A percentile compares a stretch with the other conserved stretches of the same genome.
These are phyloP conservation scores for Mortierella sp. DNA, from an alignment of 371 early-diverging fungal genomes.

Conservation along the genomic window DNA sequence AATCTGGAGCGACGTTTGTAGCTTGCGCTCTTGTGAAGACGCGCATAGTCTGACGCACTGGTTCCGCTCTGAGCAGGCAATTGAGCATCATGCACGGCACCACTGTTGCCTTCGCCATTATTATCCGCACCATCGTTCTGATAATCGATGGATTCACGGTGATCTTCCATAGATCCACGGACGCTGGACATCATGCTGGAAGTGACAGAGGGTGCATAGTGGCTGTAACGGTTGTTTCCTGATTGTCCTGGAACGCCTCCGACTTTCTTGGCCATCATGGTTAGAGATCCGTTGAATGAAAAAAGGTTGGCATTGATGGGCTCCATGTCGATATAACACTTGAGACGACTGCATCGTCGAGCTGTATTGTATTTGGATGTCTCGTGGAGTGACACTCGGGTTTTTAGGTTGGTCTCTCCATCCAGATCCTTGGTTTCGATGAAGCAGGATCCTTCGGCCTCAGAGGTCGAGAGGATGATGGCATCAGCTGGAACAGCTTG, in stretches of 20 bases:
- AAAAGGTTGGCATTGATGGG: slow-evolving; percentile 80
- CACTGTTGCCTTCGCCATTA: neutral
- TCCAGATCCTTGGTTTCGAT: slow-evolving; percentile 96
- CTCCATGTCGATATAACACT: slow-evolving; percentile 77
- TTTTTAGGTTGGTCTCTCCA: slow-evolving; percentile 97
- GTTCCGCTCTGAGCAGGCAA: slow-evolving; percentile 41
- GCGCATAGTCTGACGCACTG: slow-evolving; percentile 52
- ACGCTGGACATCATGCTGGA: slow-evolving; percentile 54
- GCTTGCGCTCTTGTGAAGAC: slow-evolving; percentile 31
- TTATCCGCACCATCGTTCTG: neutral
- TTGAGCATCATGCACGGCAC: slow-evolving; percentile 4
- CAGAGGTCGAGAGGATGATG: slow-evolving; percentile 83
- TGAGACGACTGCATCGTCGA: slow-evolving; percentile 70
- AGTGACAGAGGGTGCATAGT: slow-evolving; percentile 49
- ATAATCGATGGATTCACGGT: slow-evolving; percentile 11
- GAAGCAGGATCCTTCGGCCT: slow-evolving; percentile 81
- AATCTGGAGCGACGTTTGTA: slow-evolving; percentile 29
- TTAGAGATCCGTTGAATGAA: slow-evolving; percentile 69
- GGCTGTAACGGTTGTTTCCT: slow-evolving; percentile 31
- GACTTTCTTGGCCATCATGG: slow-evolving; percentile 49
- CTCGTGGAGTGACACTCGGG: slow-evolving; percentile 74
- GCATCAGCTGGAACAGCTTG: slow-evolving; percentile 95
- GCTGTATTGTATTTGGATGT: slow-evolving; percentile 73
- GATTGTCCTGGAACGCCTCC: slow-evolving; percentile 14
- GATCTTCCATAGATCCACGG: slow-evolving; percentile 50